Percentiles rank a stretch among this genome's conserved stretches.
Evolutionary conservation across 2,329 filamentous ascomycete genomes (phyloP).

Genomic region (Amauroascus verrucosus): DNA sequence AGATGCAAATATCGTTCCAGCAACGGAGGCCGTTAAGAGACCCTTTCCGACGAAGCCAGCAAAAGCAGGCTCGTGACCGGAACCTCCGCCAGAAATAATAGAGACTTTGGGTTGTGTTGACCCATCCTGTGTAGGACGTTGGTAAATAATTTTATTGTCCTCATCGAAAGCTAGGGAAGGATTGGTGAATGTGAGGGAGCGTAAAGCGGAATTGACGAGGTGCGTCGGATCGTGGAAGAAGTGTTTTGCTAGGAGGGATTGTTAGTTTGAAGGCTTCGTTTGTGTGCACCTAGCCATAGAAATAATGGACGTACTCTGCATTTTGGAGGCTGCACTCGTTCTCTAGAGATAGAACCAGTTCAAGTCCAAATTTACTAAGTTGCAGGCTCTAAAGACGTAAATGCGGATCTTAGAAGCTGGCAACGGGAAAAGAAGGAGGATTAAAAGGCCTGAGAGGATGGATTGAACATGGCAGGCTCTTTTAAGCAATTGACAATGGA

Average conservation of each 20-base stretch:
- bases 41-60: slow-evolving; percentile 74
- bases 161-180: slow-evolving; percentile 69
- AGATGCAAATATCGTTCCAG: slow-evolving; percentile 77
- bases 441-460: neutral
- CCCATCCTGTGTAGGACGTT: slow-evolving; percentile 45
- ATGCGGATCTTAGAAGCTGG: no score
- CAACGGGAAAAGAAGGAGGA: neutral
- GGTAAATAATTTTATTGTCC: slow-evolving; percentile 75
- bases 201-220: slow-evolving; percentile 66
- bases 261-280: slow-evolving; percentile 2
- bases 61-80: slow-evolving; percentile 83
- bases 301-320: slow-evolving; percentile 27
- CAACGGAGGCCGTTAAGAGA: slow-evolving; percentile 68
- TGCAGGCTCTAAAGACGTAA: no score
- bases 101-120: slow-evolving; percentile 55
- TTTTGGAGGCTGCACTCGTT: slow-evolving; percentile 15
- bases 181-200: slow-evolving; percentile 70
- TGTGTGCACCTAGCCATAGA: neutral
- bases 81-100: slow-evolving; percentile 78
- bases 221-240: slow-evolving; percentile 77
- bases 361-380: neutral
- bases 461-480: neutral
- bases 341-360: neutral
- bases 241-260: slow-evolving; percentile 53
- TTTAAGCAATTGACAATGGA: neutral